A percentile compares a stretch with the other conserved stretches of the same genome.
phyloP scores from a whole-genome alignment of 495 filamentous ascomycete species.

The Clavariopsis aquatica region DNA sequence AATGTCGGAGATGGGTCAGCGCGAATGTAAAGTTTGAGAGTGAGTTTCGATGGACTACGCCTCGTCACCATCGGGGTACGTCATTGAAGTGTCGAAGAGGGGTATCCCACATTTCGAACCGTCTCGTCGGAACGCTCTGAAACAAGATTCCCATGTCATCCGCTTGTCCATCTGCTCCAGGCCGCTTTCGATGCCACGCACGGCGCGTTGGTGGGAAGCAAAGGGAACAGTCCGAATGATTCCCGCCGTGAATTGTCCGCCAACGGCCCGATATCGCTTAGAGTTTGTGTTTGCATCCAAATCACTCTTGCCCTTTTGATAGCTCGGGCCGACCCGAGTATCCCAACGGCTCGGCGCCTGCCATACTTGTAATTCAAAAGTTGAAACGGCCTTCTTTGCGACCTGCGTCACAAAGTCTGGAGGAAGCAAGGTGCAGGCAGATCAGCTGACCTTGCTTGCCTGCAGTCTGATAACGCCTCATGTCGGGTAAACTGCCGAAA shows the following conservation, averaged over 20 bases:
- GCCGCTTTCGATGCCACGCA: background rate
- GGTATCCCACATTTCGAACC: background rate
- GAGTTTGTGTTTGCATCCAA: background rate
- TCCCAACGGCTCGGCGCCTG: background rate
- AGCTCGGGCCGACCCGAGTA: slow-evolving; percentile 21
- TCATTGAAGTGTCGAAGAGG: background rate
- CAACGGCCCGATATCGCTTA: background rate
- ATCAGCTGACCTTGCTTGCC: background rate
- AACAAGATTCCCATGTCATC: background rate
- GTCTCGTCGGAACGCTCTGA: background rate
- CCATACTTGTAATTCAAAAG: too few relatives aligned
- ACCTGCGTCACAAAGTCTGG: background rate
- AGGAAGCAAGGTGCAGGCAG: background rate
- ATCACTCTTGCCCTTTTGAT: slow-evolving; percentile 3
- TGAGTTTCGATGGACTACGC: background rate
- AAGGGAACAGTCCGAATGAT: background rate
- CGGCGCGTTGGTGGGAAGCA: background rate
- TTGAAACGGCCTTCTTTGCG: background rate
- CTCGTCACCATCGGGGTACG: background rate
- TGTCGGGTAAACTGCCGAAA: background rate
- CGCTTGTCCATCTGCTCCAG: background rate
- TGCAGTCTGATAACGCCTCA: background rate
- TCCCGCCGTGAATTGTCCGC: background rate
- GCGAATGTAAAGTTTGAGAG: background rate
- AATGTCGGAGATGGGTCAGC: background rate